Base-by-base conservation (phyloP, 768 basidiomycete species). In the Leccinum barrowsii region DNA sequence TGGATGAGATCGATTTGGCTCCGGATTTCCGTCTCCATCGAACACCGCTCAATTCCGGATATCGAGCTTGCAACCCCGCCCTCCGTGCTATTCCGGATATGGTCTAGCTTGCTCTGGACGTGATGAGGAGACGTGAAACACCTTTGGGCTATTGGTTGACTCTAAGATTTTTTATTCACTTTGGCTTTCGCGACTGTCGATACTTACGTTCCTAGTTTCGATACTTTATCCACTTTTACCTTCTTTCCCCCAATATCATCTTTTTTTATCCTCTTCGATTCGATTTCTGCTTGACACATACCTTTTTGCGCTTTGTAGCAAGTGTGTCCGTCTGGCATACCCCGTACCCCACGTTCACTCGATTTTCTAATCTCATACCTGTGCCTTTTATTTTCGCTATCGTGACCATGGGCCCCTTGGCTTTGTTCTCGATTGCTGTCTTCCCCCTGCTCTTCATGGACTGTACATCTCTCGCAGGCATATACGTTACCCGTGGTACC, bases 61-160 rank as follows among this genome's bases (percentile, higher is more conserved):
- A 49, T 55, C 52, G 35, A 54, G 40, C n/a, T 24, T 35, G 55
- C 61, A 52, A 58, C 52, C 56, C 49, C 59, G 54, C 61, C 57
- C 53, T 51, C 19, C 28, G 8, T 34, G 35, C 49, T 11, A 50
- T 64, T 35, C 59, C 50, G 15, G 22, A 54, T 61, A 53, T 57
- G 54, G 65, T 12, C 52, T 56, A 53, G 32, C 35, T 52, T 4
- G 21, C 19, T 46, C 53, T 24, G 42, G 57, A 55, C 22, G 28
- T 28, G 55, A 47, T 32, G 56, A 51, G 40, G 59, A 61, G 59
- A 61, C 62, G 66, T 62, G 67, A 64, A 60, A 62, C 63, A 64
- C 63, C 59, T 59, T 81, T 82, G 81, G 82, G 84, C 81, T 84
- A 77, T 84, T 84, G 81, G 82, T 84, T 85, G 82, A 77, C 74